Conservation (phyloP, 352 stramenopile species). For the Phytophthora sojae region DNA sequence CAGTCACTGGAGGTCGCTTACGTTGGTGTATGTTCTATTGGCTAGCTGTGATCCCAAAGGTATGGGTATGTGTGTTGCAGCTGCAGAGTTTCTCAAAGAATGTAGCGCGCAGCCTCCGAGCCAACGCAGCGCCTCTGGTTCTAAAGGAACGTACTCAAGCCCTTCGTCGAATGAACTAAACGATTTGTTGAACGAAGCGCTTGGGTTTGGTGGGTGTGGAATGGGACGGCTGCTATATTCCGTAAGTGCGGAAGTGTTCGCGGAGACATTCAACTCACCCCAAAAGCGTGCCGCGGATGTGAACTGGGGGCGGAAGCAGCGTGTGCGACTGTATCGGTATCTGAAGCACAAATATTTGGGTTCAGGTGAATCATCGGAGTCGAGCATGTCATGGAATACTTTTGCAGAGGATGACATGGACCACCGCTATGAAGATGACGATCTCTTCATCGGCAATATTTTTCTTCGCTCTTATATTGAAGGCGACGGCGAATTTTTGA, state of each 20-base stretch:
- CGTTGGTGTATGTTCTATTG: slow-evolving; percentile 74
- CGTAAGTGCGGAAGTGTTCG: slow-evolving; percentile 55
- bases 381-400: slow-evolving; percentile 25
- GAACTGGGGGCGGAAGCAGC: slow-evolving; percentile 71
- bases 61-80: slow-evolving; percentile 74
- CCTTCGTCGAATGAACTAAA: slow-evolving; percentile 50
- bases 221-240: slow-evolving; percentile 68
- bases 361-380: slow-evolving; percentile 22
- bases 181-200: slow-evolving; percentile 66
- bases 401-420: slow-evolving; percentile 26
- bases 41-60: slow-evolving; percentile 83
- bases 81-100: slow-evolving; percentile 81
- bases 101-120: slow-evolving; percentile 34
- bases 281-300: slow-evolving; percentile 79
- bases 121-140: slow-evolving; percentile 3
- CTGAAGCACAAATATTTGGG: slow-evolving; percentile 75
- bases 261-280: slow-evolving; percentile 75
- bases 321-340: slow-evolving; percentile 63
- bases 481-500: slow-evolving; percentile 80
- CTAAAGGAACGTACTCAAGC: neutral
- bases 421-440: slow-evolving; percentile 49
- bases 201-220: slow-evolving; percentile 76
- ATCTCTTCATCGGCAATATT: slow-evolving; percentile 85
- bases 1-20: slow-evolving; percentile 72
- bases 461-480: slow-evolving; percentile 86